Conservation (phyloP, 371 early-diverging fungal species). For the Zychaea mexicana region DNA sequence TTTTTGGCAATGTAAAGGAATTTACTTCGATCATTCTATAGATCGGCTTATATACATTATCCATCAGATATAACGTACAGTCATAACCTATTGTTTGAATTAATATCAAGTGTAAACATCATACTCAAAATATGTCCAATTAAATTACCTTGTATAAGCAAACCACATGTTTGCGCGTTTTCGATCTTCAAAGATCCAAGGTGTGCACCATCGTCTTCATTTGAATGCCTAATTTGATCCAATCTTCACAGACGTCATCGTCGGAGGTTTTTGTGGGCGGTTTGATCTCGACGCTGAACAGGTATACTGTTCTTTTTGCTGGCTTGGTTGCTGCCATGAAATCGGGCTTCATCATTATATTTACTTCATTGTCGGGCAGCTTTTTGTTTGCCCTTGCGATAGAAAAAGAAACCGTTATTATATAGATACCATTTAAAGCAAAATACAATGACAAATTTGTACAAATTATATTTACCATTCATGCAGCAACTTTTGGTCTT, state of each 20-base stretch:
- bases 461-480: background rate
- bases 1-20: background rate
- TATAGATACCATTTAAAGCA: background rate
- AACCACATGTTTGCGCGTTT: background rate
- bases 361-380: background rate
- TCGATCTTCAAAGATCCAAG: background rate
- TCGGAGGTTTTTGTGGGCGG: background rate
- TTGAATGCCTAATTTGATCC: background rate
- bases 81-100: background rate
- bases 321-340: background rate
- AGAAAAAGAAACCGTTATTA: too few relatives aligned
- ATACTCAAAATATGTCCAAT: background rate
- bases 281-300: background rate
- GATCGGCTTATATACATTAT: background rate
- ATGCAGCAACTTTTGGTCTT: background rate
- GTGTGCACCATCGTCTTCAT: background rate
- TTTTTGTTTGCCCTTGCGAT: background rate
- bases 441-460: background rate
- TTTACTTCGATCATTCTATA: slow-evolving; percentile 1
- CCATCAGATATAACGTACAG: background rate
- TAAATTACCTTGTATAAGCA: background rate
- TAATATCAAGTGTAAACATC: background rate
- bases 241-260: background rate
- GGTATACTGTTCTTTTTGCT: background rate
- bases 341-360: background rate